Percentiles rank a stretch among this genome's conserved stretches.
phyloP scores from a whole-genome alignment of 73 alveolate genomes.

The Paramecium pentaurelia region DNA sequence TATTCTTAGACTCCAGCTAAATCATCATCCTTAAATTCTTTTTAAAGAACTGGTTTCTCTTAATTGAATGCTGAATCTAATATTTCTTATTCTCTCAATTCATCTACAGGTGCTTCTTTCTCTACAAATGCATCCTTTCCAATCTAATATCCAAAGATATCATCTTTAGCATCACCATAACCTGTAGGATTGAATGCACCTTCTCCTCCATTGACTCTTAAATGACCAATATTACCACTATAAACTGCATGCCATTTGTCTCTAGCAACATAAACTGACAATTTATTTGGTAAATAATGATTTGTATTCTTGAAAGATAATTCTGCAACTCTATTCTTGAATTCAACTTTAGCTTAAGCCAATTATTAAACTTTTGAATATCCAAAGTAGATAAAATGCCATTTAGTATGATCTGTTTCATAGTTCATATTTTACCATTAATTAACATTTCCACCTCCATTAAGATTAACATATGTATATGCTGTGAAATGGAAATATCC shows the following conservation, averaged over 20 bases:
- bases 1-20: conserved; percentile 1
- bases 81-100: conserved; percentile 8
- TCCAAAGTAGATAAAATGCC: conserved; percentile 45
- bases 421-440: neutral
- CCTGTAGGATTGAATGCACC: conserved; percentile 43
- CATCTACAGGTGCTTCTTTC: conserved; percentile 29
- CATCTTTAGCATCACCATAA: conserved; percentile 27
- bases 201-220: conserved; percentile 42
- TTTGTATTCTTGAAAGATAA: neutral
- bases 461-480: neutral
- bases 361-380: neutral
- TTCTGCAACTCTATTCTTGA: neutral
- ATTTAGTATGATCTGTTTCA: conserved; percentile 2
- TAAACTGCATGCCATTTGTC: conserved; percentile 45
- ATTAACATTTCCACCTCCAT: conserved; percentile 41
- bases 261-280: neutral
- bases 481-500: conserved; percentile 37
- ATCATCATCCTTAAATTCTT: neutral
- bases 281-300: conserved; percentile 24
- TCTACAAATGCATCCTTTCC: conserved; percentile 22
- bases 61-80: neutral
- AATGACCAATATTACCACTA: conserved; percentile 47
- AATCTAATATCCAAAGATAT: neutral
- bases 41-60: neutral
- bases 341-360: conserved; percentile 44